A percentile compares a stretch with the other conserved stretches of the same genome.
These are phyloP conservation scores for Monosporascus ibericus DNA, from an alignment of 2,329 filamentous ascomycete species.

Conservation along the genomic window DNA sequence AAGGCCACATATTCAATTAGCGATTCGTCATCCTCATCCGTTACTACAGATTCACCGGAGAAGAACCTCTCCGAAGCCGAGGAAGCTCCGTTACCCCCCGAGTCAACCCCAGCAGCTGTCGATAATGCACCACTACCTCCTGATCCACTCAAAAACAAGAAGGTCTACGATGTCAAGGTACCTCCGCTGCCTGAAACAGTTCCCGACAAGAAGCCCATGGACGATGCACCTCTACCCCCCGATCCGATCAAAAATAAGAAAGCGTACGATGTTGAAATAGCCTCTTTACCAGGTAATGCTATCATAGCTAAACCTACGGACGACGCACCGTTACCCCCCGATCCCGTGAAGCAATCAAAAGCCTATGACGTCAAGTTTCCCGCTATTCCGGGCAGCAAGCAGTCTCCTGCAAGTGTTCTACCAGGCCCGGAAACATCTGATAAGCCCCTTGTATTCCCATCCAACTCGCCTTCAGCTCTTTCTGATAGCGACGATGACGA, in stretches of 20 bases:
- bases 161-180: conserved; percentile 20
- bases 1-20: conserved; percentile 43
- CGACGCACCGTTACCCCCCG: conserved; percentile 36
- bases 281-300: conserved; percentile 29
- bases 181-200: conserved; percentile 17
- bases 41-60: conserved; percentile 27
- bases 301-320: conserved; percentile 16
- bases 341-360: conserved; percentile 26
- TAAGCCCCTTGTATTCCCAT: conserved; percentile 15
- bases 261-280: conserved; percentile 26
- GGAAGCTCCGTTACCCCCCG: conserved; percentile 27
- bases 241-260: conserved; percentile 28
- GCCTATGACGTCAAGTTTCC: conserved; percentile 21
- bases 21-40: conserved; percentile 48
- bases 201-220: conserved; percentile 18
- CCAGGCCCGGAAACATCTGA: conserved; percentile 17
- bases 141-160: conserved; percentile 33
- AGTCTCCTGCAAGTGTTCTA: conserved; percentile 12
- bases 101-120: conserved; percentile 19
- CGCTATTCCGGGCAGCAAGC: conserved; percentile 17
- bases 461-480: conserved; percentile 19
- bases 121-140: conserved; percentile 37
- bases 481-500: conserved; percentile 34
- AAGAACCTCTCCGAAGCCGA: conserved; percentile 14
- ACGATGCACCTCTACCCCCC: conserved; percentile 36